phyloP scores from a whole-genome alignment of 2,329 filamentous ascomycete species.

The Chrysosphaeria jannelii region DNA sequence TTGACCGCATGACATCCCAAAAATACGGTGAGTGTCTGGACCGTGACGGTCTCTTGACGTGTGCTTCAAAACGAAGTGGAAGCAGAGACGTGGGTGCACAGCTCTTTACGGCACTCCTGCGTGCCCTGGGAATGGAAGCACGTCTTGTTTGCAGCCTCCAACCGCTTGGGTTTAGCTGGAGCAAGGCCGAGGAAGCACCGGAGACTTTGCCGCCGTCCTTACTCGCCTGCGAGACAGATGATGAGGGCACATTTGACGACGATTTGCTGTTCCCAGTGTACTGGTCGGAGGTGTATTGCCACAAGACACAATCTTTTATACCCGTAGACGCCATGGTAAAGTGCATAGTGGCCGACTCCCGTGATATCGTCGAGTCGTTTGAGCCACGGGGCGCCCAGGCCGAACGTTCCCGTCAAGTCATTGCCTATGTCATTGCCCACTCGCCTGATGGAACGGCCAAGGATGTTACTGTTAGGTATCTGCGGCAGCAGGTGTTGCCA shows the following conservation, averaged over 20 bases:
- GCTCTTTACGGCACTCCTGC: constrained; percentile 59
- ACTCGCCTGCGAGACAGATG: constrained; percentile 11
- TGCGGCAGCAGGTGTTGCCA: constrained; percentile 54
- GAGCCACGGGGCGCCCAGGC: constrained; percentile 62
- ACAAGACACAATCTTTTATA: constrained; percentile 47
- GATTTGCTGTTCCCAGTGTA: constrained; percentile 69
- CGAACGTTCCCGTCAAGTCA: constrained; percentile 63
- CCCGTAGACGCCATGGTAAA: constrained; percentile 50
- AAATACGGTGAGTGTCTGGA: no score
- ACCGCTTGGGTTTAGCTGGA: constrained; percentile 72
- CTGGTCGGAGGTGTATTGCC: constrained; percentile 75
- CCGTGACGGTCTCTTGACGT: no score
- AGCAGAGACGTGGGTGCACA: constrained; percentile 73
- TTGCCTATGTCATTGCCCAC: constrained; percentile 66
- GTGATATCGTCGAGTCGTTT: constrained; percentile 42
- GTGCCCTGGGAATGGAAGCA: constrained; percentile 54
- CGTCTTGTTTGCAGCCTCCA: constrained; percentile 66
- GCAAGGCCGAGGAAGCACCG: constrained; percentile 47
- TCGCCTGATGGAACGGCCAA: constrained; percentile 69
- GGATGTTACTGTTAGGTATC: constrained; percentile 76
- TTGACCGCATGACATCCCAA: no score
- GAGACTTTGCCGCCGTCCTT: no score
- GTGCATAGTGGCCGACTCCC: constrained; percentile 35
- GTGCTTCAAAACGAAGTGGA: no score
- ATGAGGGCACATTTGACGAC: constrained; percentile 22